Conservation (phyloP, 2,329 filamentous ascomycete species). For the Cercospora sesami region DNA sequence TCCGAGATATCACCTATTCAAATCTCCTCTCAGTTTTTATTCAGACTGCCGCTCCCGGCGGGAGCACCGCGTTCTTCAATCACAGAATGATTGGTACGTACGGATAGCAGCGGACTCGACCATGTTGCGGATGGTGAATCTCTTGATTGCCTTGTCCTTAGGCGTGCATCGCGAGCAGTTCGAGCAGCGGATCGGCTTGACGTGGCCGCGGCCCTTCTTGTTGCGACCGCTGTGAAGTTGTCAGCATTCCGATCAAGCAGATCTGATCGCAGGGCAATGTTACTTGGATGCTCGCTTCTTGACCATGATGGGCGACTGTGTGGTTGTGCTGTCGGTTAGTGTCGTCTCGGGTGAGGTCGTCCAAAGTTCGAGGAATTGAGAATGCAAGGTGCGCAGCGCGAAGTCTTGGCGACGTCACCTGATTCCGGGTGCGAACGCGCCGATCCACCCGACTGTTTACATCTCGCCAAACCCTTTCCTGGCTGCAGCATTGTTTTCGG, state of each 20-base stretch:
- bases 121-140: slow-evolving; percentile 99
- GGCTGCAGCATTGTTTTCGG: neutral
- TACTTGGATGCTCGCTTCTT: slow-evolving; percentile 77
- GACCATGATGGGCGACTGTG: slow-evolving; percentile 62
- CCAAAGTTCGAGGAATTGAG: slow-evolving; percentile 5
- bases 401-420: slow-evolving; percentile 1
- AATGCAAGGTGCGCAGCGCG: neutral
- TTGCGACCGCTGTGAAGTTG: slow-evolving; percentile 76
- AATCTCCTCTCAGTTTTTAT: slow-evolving; percentile 12
- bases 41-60: slow-evolving; percentile 16
- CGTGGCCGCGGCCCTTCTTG: slow-evolving; percentile 98
- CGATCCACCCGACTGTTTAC: slow-evolving; percentile 1
- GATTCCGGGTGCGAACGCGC: neutral
- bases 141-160: slow-evolving; percentile 99
- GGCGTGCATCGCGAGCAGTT: slow-evolving; percentile 81
- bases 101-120: slow-evolving; percentile 99
- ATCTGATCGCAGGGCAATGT: slow-evolving; percentile 35
- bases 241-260: slow-evolving; percentile 37
- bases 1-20: slow-evolving; percentile 96
- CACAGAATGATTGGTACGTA: slow-evolving; percentile 58
- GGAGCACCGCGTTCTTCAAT: slow-evolving; percentile 17
- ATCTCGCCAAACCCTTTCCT: neutral
- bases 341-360: slow-evolving; percentile 8
- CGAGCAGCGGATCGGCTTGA: slow-evolving; percentile 96
- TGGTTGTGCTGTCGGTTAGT: slow-evolving; percentile 25